phyloP scores from a whole-genome alignment of 768 basidiomycete genomes.

The Crucibulum laeve region DNA sequence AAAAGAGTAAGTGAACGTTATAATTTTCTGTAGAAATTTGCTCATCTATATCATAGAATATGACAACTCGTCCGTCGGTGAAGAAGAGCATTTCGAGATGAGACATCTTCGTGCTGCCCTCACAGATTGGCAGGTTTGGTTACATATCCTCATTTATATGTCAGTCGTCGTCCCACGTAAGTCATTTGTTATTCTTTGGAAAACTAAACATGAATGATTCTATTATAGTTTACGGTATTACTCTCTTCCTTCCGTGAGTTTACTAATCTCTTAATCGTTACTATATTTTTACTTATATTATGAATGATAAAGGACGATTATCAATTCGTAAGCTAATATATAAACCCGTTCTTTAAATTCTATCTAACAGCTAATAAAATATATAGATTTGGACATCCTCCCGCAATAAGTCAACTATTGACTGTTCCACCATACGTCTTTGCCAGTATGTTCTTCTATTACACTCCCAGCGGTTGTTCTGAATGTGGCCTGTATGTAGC shows the following conservation, averaged over 20 bases:
- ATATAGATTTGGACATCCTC: constrained; percentile 52
- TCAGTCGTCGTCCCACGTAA: constrained; percentile 54
- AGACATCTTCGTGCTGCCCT: constrained; percentile 51
- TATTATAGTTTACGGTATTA: constrained; percentile 61
- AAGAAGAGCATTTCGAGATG: constrained; percentile 56
- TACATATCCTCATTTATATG: constrained; percentile 56
- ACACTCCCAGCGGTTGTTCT: background rate
- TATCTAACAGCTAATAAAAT: background rate
- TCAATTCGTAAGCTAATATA: constrained; percentile 40
- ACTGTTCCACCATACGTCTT: constrained; percentile 66
- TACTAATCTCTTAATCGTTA: background rate
- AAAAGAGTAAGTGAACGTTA: constrained; percentile 39
- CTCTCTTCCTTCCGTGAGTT: constrained; percentile 65
- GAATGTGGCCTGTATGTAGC: constrained; percentile 33
- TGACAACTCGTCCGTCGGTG: constrained; percentile 51
- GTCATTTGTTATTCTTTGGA: constrained; percentile 16
- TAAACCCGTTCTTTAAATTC: background rate
- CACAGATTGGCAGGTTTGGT: constrained; percentile 63
- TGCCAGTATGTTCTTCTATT: constrained; percentile 36
- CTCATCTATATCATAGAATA: constrained; percentile 33
- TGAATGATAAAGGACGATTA: constrained; percentile 47
- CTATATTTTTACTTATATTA: background rate
- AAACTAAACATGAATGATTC: background rate
- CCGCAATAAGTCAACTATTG: constrained; percentile 57
- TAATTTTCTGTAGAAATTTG: background rate